A percentile compares a stretch with the other conserved stretches of the same genome.
Evolutionary conservation across 208 protist genomes (phyloP).

Genomic region (Crithidia mellificae): DNA sequence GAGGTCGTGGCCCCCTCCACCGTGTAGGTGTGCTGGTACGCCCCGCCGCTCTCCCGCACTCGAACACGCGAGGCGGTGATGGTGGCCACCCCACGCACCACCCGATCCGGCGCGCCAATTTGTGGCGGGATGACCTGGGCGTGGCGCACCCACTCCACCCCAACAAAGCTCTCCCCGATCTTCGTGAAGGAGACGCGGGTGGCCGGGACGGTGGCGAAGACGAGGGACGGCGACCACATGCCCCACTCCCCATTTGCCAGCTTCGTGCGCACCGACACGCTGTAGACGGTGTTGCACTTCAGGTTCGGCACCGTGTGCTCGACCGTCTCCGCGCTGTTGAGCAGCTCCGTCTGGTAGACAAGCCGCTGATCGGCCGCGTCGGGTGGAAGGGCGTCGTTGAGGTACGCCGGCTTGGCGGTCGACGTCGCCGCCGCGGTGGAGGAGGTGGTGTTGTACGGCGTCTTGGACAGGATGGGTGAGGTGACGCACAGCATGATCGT

Average conservation of each 20-base stretch:
- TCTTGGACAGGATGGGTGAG: conserved; percentile 63
- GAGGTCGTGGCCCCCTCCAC: conserved; percentile 68
- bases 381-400: conserved; percentile 72
- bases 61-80: conserved; percentile 86
- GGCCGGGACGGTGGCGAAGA: conserved; percentile 86
- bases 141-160: conserved; percentile 77
- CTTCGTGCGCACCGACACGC: conserved; percentile 85
- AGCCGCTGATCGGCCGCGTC: conserved; percentile 75
- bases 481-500: conserved; percentile 91
- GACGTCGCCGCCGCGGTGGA: neutral
- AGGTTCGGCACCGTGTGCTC: conserved; percentile 87
- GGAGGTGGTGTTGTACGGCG: conserved; percentile 57
- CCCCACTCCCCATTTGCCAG: conserved; percentile 87
- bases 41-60: conserved; percentile 74
- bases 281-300: conserved; percentile 88
- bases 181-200: conserved; percentile 74
- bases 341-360: conserved; percentile 87
- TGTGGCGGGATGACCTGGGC: conserved; percentile 65
- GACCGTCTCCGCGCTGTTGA: conserved; percentile 50
- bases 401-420: conserved; percentile 38
- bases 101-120: conserved; percentile 46
- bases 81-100: conserved; percentile 68
- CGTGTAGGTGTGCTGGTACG: conserved; percentile 64
- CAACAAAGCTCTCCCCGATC: conserved; percentile 88
- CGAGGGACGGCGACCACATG: conserved; percentile 82